Base-by-base conservation (phyloP, 2,329 filamentous ascomycete genomes). In the Madurella fahalii region DNA sequence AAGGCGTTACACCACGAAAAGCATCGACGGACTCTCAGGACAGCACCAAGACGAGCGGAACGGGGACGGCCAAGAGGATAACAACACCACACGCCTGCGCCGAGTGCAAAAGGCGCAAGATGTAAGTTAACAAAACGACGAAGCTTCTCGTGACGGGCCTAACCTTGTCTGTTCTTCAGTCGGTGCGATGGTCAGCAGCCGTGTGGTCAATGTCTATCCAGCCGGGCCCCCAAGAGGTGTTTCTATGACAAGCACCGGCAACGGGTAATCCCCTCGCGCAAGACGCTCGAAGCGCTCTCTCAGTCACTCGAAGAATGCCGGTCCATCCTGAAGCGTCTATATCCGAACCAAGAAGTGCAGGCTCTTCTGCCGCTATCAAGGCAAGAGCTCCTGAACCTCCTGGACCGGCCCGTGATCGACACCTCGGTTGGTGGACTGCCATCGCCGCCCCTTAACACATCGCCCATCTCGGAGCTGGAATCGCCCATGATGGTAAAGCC, bases 111-210 rank as follows among this genome's bases (percentile, higher is more conserved):
- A 80, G 89, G 62, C 81, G 89, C 58, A 94, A 93, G 71, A 93
- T 93, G 75, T 77, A 68, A 64, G 73, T 57, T 40, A 49, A 12
- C 30, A 12, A 53, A 9, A 34, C 16, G 25, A 2, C 9, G 4
- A 15, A 18, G 4, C n/a, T 5, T 20, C 32, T 12, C 2, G 16
- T n/a, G 15, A 16, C 4, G 11, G 42, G 43, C 55, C 67, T 73
- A 61, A 74, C 61, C 44, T 16, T 32, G 42, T 43, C 17, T 48
- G 20, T 18, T 16, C 20, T 48, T 34, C 50, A 78, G 75, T 53
- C 85, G 89, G 59, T 94, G 89, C 67, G 88, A 92, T 72, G 89
- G 89, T 52, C 82, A 86, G 61, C 86, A 90, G 65, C 89, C 89
- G 11, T 94, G 89, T 67, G 87, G 88, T 39, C 89, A 91, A 67